phyloP scores from a whole-genome alignment of 257 asterid species.

The Gentiana macrophylla region DNA sequence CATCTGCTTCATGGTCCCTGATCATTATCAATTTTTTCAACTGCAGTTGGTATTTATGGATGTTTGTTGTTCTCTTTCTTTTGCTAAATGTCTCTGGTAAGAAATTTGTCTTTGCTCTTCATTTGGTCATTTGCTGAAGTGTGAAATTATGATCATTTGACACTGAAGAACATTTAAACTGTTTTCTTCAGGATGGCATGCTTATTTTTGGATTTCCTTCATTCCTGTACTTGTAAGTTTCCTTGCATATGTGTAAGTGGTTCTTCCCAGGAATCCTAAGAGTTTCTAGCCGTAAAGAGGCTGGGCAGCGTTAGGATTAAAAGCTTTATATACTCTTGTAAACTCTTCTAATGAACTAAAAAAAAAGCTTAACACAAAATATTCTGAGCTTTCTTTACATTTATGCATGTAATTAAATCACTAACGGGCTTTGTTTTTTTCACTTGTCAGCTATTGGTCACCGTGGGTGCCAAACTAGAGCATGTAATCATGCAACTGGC shows the following conservation, averaged over 20 bases:
- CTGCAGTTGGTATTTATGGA: conserved; percentile 82
- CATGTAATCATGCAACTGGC: conserved; percentile 42
- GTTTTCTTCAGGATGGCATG: conserved; percentile 56
- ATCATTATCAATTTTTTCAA: conserved; percentile 3
- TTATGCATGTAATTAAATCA: too few species aligned
- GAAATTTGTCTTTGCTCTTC: not conserved
- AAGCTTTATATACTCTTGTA: too few species aligned
- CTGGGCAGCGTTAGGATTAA: too few species aligned
- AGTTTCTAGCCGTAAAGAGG: too few species aligned
- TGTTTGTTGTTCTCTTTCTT: conserved; percentile 53
- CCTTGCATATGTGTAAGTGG: too few species aligned
- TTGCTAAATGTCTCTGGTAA: conserved; percentile 55
- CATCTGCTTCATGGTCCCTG: not conserved
- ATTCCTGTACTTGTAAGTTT: conserved; percentile 46
- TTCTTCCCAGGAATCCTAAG: too few species aligned
- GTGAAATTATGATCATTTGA: not conserved
- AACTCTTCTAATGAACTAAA: too few species aligned
- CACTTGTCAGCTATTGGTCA: conserved; percentile 42
- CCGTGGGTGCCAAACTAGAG: conserved; percentile 64
- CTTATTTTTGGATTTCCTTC: conserved; percentile 70
- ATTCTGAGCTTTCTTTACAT: too few species aligned
- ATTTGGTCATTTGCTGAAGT: not conserved
- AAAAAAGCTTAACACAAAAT: too few species aligned
- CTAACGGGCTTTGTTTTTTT: not conserved
- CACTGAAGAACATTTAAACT: not conserved